Evolutionary conservation across 768 basidiomycete species (phyloP).

Genomic region (Strobilomyces confusus): DNA sequence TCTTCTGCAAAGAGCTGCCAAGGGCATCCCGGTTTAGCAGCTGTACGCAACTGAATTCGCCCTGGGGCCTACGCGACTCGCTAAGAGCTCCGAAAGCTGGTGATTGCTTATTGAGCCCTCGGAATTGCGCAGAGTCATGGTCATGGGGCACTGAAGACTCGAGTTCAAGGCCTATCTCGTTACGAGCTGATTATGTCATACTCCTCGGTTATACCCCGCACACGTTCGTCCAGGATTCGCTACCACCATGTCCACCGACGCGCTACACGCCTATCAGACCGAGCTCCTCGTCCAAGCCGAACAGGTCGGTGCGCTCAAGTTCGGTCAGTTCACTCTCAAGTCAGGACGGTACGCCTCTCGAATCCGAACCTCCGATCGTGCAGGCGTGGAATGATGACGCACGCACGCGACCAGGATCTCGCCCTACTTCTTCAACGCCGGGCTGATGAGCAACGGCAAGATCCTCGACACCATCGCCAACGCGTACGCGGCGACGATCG

Average conservation of each 20-base stretch:
- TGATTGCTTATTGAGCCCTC: too few species aligned
- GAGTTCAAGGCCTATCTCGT: too few species aligned
- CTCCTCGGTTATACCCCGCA: too few species aligned
- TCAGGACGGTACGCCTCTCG: slow-evolving; percentile 75
- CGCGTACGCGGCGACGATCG: slow-evolving; percentile 83
- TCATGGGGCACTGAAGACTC: too few species aligned
- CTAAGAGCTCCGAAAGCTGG: too few species aligned
- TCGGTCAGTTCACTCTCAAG: slow-evolving; percentile 91
- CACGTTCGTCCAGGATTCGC: neutral
- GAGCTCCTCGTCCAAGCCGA: slow-evolving; percentile 69
- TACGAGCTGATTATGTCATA: neutral
- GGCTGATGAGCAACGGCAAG: slow-evolving; percentile 78
- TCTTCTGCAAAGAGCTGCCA: too few species aligned
- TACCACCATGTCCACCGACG: slow-evolving; percentile 17
- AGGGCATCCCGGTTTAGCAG: too few species aligned
- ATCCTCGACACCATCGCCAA: slow-evolving; percentile 72
- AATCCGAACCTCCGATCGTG: neutral
- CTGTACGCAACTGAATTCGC: too few species aligned
- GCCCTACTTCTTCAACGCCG: slow-evolving; percentile 98
- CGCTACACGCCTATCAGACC: slow-evolving; percentile 48
- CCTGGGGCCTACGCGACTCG: too few species aligned
- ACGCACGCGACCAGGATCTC: slow-evolving; percentile 52
- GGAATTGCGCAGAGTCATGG: too few species aligned
- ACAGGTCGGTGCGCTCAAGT: slow-evolving; percentile 73
- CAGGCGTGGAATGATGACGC: neutral